These are phyloP conservation scores for Vitis hybrid DNA, from an alignment of 177 flowering plant genomes.

Conservation along the genomic window DNA sequence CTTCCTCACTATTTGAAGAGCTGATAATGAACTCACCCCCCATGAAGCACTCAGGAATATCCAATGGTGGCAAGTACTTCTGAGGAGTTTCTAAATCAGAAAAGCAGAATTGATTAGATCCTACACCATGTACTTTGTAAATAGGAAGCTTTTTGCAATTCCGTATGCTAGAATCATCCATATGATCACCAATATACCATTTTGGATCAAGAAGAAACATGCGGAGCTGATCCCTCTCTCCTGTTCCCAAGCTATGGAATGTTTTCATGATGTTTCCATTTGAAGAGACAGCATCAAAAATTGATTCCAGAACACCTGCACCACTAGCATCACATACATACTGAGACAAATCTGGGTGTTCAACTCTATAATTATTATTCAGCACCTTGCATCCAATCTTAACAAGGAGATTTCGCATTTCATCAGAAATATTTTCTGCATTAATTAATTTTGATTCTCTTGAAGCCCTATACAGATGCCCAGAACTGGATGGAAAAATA, in stretches of 20 bases:
- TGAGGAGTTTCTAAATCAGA: conserved; percentile 61
- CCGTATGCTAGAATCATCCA: conserved; percentile 44
- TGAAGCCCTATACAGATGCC: conserved; percentile 71
- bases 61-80: conserved; percentile 74
- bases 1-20: conserved; percentile 62
- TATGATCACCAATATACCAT: conserved; percentile 65
- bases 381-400: conserved; percentile 86
- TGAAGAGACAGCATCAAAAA: conserved; percentile 55
- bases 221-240: conserved; percentile 77
- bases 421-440: conserved; percentile 49
- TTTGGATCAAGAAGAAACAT: conserved; percentile 76
- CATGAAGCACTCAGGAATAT: conserved; percentile 50
- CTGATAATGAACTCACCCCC: conserved; percentile 59
- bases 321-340: conserved; percentile 63
- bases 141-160: conserved; percentile 73
- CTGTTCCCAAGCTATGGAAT: conserved; percentile 35
- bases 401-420: conserved; percentile 47
- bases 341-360: conserved; percentile 61
- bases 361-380: conserved; percentile 45
- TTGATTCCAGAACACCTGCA: conserved; percentile 67
- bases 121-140: conserved; percentile 56
- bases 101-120: conserved; percentile 35
- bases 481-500: conserved; percentile 79
- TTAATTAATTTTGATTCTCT: conserved; percentile 58
- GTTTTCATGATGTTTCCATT: conserved; percentile 27